Conservation (phyloP, 202 grass and related monocot species). For the Digitaria exilis region DNA sequence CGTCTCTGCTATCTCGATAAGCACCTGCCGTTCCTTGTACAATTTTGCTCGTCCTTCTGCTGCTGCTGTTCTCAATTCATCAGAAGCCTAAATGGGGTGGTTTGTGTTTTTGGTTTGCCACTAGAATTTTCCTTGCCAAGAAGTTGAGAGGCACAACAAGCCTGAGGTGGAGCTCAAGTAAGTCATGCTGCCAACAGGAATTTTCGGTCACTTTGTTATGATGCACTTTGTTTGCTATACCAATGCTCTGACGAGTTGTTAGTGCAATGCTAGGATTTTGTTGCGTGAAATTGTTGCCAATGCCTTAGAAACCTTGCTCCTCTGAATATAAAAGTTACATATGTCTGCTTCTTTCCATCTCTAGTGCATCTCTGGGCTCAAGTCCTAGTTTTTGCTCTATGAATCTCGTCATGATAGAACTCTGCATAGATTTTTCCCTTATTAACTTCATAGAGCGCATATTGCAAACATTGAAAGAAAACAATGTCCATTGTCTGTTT, state of each 20-base stretch:
- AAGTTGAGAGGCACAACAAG: constrained; percentile 98
- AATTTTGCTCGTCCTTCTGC: background rate
- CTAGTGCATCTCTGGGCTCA: background rate
- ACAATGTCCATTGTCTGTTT: background rate
- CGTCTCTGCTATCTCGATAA: background rate
- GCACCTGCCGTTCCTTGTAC: background rate
- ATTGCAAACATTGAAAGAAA: constrained; percentile 7
- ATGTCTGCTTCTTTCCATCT: background rate
- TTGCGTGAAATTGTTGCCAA: background rate
- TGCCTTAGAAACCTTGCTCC: background rate
- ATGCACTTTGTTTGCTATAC: background rate
- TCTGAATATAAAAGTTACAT: background rate
- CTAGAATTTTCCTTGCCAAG: constrained; percentile 98
- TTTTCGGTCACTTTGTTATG: background rate
- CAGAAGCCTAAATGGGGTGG: background rate
- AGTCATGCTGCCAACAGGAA: constrained; percentile 26
- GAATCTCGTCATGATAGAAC: background rate
- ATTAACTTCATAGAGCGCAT: background rate
- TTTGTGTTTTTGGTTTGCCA: background rate
- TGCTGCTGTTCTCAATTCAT: background rate
- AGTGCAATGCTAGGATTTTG: background rate
- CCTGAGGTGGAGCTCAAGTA: constrained; percentile 96
- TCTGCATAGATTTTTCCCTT: background rate
- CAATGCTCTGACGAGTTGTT: background rate
- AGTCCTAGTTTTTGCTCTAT: background rate